Evolutionary conservation across 2,329 filamentous ascomycete genomes (phyloP).

Genomic region (Microcyclospora tardicrescens): DNA sequence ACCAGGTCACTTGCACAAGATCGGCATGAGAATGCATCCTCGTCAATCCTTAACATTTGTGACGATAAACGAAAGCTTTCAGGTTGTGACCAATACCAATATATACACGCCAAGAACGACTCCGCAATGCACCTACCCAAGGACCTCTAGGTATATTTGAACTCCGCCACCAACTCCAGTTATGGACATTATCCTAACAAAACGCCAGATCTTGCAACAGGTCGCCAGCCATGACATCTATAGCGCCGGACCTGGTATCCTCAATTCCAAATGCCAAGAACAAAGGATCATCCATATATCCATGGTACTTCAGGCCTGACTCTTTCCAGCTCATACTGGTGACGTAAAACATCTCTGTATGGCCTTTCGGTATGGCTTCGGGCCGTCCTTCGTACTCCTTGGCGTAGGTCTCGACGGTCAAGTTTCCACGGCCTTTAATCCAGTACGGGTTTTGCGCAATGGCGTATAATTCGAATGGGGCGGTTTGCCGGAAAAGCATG

Average conservation of each 20-base stretch:
- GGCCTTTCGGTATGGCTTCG: conserved; percentile 7
- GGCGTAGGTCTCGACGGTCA: conserved; percentile 13
- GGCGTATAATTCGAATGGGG: conserved; percentile 38
- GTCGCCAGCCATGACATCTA: conserved; percentile 41
- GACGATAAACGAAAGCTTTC: too few relatives aligned
- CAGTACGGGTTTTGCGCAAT: conserved; percentile 41
- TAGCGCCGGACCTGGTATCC: conserved; percentile 35
- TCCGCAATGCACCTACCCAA: too few relatives aligned
- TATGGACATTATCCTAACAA: not conserved
- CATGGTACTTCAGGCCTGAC: conserved; percentile 38
- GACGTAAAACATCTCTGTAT: conserved; percentile 45
- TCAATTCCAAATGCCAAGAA: conserved; percentile 46
- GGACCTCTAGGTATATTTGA: too few relatives aligned
- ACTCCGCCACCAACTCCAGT: too few relatives aligned
- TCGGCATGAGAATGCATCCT: too few relatives aligned
- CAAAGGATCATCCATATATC: conserved; percentile 43
- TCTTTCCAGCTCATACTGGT: conserved; percentile 45
- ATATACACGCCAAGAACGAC: too few relatives aligned
- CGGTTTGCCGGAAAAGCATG: conserved; percentile 34
- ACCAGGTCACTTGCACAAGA: too few relatives aligned
- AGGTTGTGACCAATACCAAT: too few relatives aligned
- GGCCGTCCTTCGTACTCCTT: conserved; percentile 1
- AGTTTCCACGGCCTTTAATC: conserved; percentile 36
- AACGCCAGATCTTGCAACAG: conserved; percentile 30
- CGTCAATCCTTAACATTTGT: too few relatives aligned